Evolutionary conservation across 2,329 filamentous ascomycete species (phyloP).

Genomic region (Calonectria ilicicola): DNA sequence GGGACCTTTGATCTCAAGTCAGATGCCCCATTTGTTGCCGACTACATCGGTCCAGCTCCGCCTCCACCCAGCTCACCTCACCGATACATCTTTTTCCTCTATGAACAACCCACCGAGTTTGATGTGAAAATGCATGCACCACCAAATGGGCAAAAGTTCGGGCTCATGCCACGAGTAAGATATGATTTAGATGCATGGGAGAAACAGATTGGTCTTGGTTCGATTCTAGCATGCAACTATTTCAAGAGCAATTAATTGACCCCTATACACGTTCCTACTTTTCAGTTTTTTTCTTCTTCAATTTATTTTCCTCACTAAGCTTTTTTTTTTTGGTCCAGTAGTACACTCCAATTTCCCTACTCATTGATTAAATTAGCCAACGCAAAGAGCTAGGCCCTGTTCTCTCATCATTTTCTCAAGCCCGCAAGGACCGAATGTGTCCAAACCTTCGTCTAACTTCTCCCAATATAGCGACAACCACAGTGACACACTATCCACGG

Average conservation of each 20-base stretch:
- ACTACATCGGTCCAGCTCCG: constrained; percentile 60
- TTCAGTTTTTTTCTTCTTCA: too few species aligned
- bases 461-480: constrained; percentile 8
- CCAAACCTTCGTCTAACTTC: neutral
- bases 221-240: constrained; percentile 27
- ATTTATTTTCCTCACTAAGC: neutral
- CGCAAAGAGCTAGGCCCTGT: constrained; percentile 1
- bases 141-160: constrained; percentile 49
- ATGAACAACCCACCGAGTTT: constrained; percentile 55
- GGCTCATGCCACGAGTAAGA: constrained; percentile 52
- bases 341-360: neutral
- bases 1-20: constrained; percentile 15
- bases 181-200: constrained; percentile 57
- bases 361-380: neutral
- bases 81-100: constrained; percentile 63
- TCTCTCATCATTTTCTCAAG: constrained; percentile 10
- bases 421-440: constrained; percentile 5
- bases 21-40: constrained; percentile 44
- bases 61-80: constrained; percentile 59
- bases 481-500: constrained; percentile 5
- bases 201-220: constrained; percentile 61
- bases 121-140: constrained; percentile 45
- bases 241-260: constrained; percentile 28
- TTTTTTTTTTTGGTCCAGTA: too few species aligned
- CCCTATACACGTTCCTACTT: too few species aligned